phyloP scores from a whole-genome alignment of 148 eudicot species.

The Silene latifolia region DNA sequence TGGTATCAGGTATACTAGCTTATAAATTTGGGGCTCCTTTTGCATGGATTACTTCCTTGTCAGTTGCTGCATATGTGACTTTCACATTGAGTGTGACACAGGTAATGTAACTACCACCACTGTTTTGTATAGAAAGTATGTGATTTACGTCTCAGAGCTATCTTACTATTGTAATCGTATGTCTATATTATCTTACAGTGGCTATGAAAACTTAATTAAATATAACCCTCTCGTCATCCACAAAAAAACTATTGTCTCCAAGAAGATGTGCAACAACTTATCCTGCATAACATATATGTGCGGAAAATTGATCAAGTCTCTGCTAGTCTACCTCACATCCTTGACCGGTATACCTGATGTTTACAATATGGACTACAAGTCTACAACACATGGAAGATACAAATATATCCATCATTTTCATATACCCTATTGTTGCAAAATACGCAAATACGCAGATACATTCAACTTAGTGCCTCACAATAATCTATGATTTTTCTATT shows the following conservation, averaged over 20 bases:
- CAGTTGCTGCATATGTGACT: constrained; percentile 77
- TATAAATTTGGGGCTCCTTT: constrained; percentile 93
- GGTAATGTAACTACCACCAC: constrained; percentile 35
- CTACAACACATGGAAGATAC: neutral
- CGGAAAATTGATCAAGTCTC: neutral
- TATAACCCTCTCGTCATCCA: neutral
- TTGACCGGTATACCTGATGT: neutral
- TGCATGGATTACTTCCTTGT: constrained; percentile 87
- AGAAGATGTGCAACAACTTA: neutral
- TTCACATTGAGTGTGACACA: constrained; percentile 88
- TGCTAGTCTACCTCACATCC: neutral
- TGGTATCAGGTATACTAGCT: constrained; percentile 96
- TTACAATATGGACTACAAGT: too few species aligned
- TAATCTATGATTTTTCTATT: neutral
- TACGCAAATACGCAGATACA: neutral
- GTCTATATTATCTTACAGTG: neutral
- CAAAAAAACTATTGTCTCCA: neutral
- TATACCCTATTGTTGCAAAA: neutral
- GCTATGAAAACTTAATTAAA: neutral
- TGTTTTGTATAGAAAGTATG: neutral
- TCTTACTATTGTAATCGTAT: neutral
- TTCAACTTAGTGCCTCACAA: neutral
- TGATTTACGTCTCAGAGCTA: neutral
- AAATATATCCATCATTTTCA: too few species aligned
- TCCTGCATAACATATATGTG: neutral